phyloP scores from a whole-genome alignment of 495 filamentous ascomycete species.

The Daldinia childiae region DNA sequence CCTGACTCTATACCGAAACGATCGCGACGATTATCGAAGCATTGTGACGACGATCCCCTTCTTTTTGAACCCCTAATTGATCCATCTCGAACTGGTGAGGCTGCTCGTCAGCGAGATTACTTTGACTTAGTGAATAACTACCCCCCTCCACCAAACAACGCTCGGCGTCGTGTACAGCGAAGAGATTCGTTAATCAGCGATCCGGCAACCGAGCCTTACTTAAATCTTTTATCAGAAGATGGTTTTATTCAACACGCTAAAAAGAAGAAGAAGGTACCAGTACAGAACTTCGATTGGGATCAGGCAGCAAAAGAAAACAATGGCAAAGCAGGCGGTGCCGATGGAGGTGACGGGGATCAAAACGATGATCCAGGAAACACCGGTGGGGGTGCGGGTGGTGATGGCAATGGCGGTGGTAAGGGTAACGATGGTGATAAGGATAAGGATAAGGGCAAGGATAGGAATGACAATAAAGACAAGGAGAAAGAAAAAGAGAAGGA shows the following conservation, averaged over 20 bases:
- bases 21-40: slow-evolving; percentile 38
- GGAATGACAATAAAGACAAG: slow-evolving; percentile 38
- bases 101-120: slow-evolving; percentile 37
- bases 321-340: slow-evolving; percentile 39
- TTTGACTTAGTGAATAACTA: slow-evolving; percentile 24
- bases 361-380: slow-evolving; percentile 45
- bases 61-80: slow-evolving; percentile 15
- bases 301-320: slow-evolving; percentile 59
- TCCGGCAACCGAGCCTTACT: slow-evolving; percentile 45
- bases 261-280: slow-evolving; percentile 45
- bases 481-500: slow-evolving; percentile 47
- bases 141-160: slow-evolving; percentile 29
- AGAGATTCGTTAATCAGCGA: slow-evolving; percentile 43
- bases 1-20: slow-evolving; percentile 43
- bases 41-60: slow-evolving; percentile 14
- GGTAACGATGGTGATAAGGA: slow-evolving; percentile 18
- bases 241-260: slow-evolving; percentile 55
- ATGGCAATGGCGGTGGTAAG: slow-evolving; percentile 37
- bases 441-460: slow-evolving; percentile 39
- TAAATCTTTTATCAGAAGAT: slow-evolving; percentile 58
- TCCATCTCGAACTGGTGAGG: slow-evolving; percentile 27
- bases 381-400: slow-evolving; percentile 41
- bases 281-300: slow-evolving; percentile 19
- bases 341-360: slow-evolving; percentile 41
- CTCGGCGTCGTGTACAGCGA: slow-evolving; percentile 17